Base-by-base conservation (phyloP, 306 rosid species). In the Canavalia ensiformis region DNA sequence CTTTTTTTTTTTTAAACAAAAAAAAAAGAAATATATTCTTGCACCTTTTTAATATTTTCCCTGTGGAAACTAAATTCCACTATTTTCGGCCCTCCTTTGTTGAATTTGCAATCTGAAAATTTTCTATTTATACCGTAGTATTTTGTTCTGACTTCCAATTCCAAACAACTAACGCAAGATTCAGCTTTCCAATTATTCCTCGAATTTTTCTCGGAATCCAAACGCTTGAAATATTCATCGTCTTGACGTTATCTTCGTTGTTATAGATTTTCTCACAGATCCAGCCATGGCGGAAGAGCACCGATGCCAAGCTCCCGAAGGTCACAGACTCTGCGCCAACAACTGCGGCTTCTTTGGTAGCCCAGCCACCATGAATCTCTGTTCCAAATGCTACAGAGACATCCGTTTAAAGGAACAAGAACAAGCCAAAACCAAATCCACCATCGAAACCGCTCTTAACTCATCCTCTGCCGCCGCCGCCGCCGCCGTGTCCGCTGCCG, bases 311-410 rank as follows among this genome's bases (percentile, higher is more conserved):
- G 87, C 98, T 57, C 87, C 95, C 0, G 97, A 95, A 83, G 94
- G 94, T 3, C 98, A 88, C 90, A 88, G 89, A 52, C 97, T 86
- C 82, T 95, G 98, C 80, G 89, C 88, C 12, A 95, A 95, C 84
- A 95, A 92, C 85, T 95, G 98, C 72, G 98, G 98, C 51, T 95
- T 95, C 90, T 95, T 92, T 56, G 98, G 97, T 2, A 92, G 94
- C 66, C 72, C 98, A 1, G 89, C 97, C 34, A 95, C 97, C 78
- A 92, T 95, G 98, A 74, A 92, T 69, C 92, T 95, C 87, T 95
- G 98, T 75, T 90, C 98, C 83, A 89, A 95, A 82, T 95, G 98
- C 86, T 92, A 84, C 95, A 41, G 88, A 52, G 95, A 91, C 50
- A 44, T 89, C 47, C 88, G 81, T 50, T 85, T 88, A 60, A 86